Percentiles rank a stretch among this genome's conserved stretches.
phyloP scores from a whole-genome alignment of 179 eudicot species.

The Carnegiea gigantea region DNA sequence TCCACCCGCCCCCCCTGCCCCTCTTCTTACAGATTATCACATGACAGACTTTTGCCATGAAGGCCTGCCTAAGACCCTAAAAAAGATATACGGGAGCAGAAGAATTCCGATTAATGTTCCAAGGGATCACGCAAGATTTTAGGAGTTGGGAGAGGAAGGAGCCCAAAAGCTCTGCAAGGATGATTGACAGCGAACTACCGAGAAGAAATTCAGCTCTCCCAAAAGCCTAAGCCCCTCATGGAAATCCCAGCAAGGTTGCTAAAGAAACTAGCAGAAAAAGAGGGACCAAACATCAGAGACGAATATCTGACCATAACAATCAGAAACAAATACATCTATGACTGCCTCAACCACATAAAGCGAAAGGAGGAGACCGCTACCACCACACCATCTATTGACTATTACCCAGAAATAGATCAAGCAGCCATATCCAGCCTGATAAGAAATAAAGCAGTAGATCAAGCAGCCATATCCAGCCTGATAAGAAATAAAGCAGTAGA shows the following conservation, averaged over 20 bases:
- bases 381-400: too few species aligned
- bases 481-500: neutral
- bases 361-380: neutral
- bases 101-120: too few species aligned
- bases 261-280: neutral
- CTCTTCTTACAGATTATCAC: neutral
- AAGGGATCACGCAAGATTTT: neutral
- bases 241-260: neutral
- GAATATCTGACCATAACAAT: neutral
- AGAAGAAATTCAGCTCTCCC: neutral
- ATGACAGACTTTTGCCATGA: neutral
- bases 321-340: neutral
- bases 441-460: neutral
- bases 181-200: neutral
- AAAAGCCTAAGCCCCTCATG: neutral
- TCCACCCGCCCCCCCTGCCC: neutral
- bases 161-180: neutral
- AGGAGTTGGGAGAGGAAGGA: neutral
- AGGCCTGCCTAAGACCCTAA: too few species aligned
- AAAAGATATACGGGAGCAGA: too few species aligned
- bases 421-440: neutral
- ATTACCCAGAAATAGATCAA: neutral
- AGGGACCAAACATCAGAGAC: neutral
- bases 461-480: neutral
- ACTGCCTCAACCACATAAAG: neutral